Base-by-base conservation (phyloP, 2,329 filamentous ascomycete genomes). In the Canariomyces notabilis region DNA sequence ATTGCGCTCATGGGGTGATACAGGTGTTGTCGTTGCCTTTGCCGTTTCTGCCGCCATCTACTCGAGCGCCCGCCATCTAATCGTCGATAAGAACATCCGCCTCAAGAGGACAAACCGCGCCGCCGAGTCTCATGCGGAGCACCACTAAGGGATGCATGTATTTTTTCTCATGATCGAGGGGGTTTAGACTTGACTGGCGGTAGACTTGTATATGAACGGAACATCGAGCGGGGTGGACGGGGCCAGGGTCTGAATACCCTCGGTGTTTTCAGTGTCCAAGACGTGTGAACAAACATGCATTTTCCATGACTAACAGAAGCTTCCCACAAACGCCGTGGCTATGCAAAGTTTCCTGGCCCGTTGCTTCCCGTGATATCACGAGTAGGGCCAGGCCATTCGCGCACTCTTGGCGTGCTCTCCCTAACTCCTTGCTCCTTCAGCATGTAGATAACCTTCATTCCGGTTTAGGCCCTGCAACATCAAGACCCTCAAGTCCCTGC, bases 401-500 rank as follows among this genome's bases (percentile, higher is more conserved):
- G 16, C 18, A 32, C 11, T 7, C 20, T n/a, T 26, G 11, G 15
- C 32, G 8, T 37, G 15, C 35, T 16, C 35, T 20, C 11, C 32
- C 22, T 12, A n/a, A n/a, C n/a, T n/a, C n/a, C n/a, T n/a, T n/a
- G n/a, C n/a, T n/a, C n/a, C n/a, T n/a, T n/a, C n/a, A n/a, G n/a
- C n/a, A n/a, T n/a, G n/a, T n/a, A 38, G 9, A 31, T 18, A 40
- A 57, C 56, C 32, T 79, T 55, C 48, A 93, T 61, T 80, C 82
- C 44, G 79, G 84, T 66, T 87, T 90, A 11, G 93, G 93, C 7
- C 94, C 94, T 45, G 91, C 94, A 59, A 97, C 87, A 67, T 97
- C 94, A 44, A 97, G 73, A 14, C 87, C 88, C 65, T 97, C 90
- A 6, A 98, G 71, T 26, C 90, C 91, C 68, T 96, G 89, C 93